These are phyloP conservation scores for Puccinia triticina DNA, from an alignment of 1,284 basidiomycete species.

Conservation along the genomic window DNA sequence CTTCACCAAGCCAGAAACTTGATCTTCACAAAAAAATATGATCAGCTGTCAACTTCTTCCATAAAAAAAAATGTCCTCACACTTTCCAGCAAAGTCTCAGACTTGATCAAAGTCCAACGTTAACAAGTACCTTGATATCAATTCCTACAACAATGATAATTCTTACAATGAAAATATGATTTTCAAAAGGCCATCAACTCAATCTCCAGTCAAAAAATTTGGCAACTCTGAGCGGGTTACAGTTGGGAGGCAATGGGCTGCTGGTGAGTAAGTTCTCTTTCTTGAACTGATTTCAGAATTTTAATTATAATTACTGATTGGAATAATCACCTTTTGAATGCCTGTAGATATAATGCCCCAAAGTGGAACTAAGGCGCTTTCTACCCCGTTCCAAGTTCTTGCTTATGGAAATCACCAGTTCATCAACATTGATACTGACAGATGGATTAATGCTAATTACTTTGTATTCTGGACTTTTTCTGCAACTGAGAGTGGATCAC, in stretches of 20 bases:
- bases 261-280: conserved; percentile 13
- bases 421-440: not conserved
- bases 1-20: not conserved
- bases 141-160: too few relatives aligned
- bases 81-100: too few relatives aligned
- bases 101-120: too few relatives aligned
- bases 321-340: not conserved
- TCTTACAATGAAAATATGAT: too few relatives aligned
- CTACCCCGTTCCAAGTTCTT: not conserved
- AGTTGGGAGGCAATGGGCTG: too few relatives aligned
- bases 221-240: too few relatives aligned
- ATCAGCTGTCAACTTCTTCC: too few relatives aligned
- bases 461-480: not conserved
- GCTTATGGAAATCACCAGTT: not conserved
- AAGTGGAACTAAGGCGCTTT: not conserved
- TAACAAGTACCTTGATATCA: too few relatives aligned
- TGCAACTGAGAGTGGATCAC: not conserved
- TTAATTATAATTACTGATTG: not conserved
- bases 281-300: not conserved
- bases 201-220: not conserved
- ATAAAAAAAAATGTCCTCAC: too few relatives aligned
- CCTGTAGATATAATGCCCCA: not conserved
- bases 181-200: not conserved
- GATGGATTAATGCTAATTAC: not conserved
- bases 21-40: not conserved